Conservation (phyloP, 768 basidiomycete species). For the Serendipita sp. region DNA sequence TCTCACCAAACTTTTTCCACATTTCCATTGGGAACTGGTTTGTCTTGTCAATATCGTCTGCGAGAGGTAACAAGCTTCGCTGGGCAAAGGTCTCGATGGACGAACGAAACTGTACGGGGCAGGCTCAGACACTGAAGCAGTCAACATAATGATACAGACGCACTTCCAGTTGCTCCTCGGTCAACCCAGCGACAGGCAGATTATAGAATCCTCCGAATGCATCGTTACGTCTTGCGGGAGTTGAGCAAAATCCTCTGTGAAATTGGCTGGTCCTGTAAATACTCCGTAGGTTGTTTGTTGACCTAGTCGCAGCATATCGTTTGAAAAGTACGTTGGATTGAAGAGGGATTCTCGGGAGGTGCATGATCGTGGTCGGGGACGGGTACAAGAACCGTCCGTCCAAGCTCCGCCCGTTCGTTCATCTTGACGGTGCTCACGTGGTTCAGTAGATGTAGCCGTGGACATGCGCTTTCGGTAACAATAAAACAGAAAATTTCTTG, state of each 20-base stretch:
- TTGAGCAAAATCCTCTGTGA: too few species aligned
- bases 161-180: conserved; percentile 67
- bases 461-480: too few species aligned
- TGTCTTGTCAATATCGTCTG: conserved; percentile 69
- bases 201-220: conserved; percentile 38
- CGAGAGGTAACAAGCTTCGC: conserved; percentile 71
- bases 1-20: conserved; percentile 77
- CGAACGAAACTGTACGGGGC: conserved; percentile 50
- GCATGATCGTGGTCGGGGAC: neutral
- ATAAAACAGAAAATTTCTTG: neutral
- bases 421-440: too few species aligned
- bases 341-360: neutral
- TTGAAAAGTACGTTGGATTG: neutral
- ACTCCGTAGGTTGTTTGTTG: too few species aligned
- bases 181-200: conserved; percentile 54
- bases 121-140: neutral
- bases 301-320: too few species aligned
- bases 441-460: too few species aligned
- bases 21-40: conserved; percentile 74
- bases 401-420: too few species aligned
- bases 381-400: too few species aligned
- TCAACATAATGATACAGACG: conserved; percentile 10
- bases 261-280: too few species aligned
- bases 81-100: conserved; percentile 66
- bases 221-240: neutral